Evolutionary conservation across 2,329 filamentous ascomycete species (phyloP).

Genomic region (Bipolaris cookei): DNA sequence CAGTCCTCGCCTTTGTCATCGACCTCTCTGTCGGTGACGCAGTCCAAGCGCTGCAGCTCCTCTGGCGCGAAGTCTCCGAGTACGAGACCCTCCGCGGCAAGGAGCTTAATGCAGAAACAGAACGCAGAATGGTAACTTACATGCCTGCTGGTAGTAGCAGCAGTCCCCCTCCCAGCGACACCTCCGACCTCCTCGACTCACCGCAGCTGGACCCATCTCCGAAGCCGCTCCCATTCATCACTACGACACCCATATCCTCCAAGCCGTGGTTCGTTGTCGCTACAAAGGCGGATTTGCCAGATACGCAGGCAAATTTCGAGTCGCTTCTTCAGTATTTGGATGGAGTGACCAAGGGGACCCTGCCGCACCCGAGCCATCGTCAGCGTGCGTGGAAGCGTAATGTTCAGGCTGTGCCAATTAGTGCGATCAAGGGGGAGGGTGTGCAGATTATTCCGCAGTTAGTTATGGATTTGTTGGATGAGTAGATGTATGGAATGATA

Average conservation of each 20-base stretch:
- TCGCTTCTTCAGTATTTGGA: slow-evolving; percentile 73
- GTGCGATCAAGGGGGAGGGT: slow-evolving; percentile 86
- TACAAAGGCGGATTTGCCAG: slow-evolving; percentile 85
- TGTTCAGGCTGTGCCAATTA: slow-evolving; percentile 77
- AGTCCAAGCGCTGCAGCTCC: slow-evolving; percentile 74
- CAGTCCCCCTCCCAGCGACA: slow-evolving; percentile 19
- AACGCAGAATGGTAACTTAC: slow-evolving; percentile 66
- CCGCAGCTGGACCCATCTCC: slow-evolving; percentile 34
- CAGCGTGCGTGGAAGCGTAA: slow-evolving; percentile 66
- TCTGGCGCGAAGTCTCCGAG: slow-evolving; percentile 89
- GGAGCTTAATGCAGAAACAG: slow-evolving; percentile 69
- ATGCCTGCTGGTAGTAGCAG: slow-evolving; percentile 32
- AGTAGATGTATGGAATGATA: slow-evolving; percentile 25
- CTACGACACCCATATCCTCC: slow-evolving; percentile 75
- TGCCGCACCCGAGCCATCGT: slow-evolving; percentile 74
- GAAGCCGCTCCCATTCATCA: slow-evolving; percentile 54
- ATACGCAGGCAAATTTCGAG: slow-evolving; percentile 78
- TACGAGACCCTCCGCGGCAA: slow-evolving; percentile 83
- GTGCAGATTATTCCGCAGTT: slow-evolving; percentile 76
- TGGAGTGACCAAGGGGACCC: slow-evolving; percentile 65
- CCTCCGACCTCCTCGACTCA: slow-evolving; percentile 28
- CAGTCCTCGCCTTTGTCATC: slow-evolving; percentile 90
- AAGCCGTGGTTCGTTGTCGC: slow-evolving; percentile 98
- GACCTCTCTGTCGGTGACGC: slow-evolving; percentile 83
- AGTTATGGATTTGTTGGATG: slow-evolving; percentile 68